These are phyloP conservation scores for Cinnamomum chago DNA, from an alignment of 164 flowering plant genomes.

Conservation along the genomic window DNA sequence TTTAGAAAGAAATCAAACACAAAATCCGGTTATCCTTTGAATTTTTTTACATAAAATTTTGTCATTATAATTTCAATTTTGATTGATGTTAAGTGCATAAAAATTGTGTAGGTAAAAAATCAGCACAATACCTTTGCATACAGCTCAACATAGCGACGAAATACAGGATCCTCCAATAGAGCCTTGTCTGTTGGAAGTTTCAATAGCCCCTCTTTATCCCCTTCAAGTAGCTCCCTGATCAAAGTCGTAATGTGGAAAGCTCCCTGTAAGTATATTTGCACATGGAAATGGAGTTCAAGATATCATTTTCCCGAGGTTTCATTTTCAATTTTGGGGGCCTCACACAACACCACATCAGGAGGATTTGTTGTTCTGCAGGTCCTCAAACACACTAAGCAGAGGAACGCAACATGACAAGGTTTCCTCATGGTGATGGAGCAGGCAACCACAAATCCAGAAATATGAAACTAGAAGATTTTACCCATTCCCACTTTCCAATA, in stretches of 20 bases:
- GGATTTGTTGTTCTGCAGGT: background rate
- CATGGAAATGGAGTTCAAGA: background rate
- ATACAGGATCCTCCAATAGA: conserved; percentile 59
- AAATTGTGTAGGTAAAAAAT: no score
- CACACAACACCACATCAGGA: background rate
- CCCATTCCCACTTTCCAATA: background rate
- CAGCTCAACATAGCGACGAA: conserved; percentile 50
- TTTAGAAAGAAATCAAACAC: no score
- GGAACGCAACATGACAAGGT: background rate
- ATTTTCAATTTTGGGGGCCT: background rate
- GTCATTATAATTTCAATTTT: background rate
- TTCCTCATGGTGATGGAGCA: background rate
- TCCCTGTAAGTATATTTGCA: background rate
- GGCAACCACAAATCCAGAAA: no score
- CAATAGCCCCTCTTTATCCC: conserved; percentile 46
- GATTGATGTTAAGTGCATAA: background rate
- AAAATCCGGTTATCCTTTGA: no score
- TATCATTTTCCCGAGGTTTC: background rate
- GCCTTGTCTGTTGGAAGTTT: conserved; percentile 76
- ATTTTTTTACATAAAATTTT: no score
- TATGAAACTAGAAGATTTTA: no score
- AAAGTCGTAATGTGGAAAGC: background rate
- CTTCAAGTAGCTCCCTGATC: conserved; percentile 70
- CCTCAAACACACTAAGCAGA: background rate
- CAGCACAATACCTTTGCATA: conserved; percentile 65